phyloP scores from a whole-genome alignment of 1,284 basidiomycete genomes.

The Irpex rosettiformis region DNA sequence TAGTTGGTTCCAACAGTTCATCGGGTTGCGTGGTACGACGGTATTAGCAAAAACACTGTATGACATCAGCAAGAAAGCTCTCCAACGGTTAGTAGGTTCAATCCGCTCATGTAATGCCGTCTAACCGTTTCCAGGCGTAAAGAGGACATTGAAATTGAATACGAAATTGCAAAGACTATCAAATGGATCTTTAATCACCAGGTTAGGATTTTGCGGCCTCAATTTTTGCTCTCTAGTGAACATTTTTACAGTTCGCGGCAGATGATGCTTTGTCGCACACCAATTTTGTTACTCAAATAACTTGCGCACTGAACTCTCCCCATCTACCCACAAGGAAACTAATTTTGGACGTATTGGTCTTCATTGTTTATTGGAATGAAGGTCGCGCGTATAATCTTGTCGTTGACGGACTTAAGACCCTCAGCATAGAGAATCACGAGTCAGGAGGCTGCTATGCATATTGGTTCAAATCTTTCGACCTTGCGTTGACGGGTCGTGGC shows the following conservation, averaged over 20 bases:
- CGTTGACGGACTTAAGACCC: slow-evolving; percentile 58
- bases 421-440: slow-evolving; percentile 67
- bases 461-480: slow-evolving; percentile 88
- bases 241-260: slow-evolving; percentile 55
- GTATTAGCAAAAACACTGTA: slow-evolving; percentile 82
- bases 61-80: slow-evolving; percentile 69
- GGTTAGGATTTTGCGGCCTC: slow-evolving; percentile 37
- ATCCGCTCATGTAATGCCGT: background rate
- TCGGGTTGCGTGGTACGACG: slow-evolving; percentile 77
- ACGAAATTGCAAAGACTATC: slow-evolving; percentile 89
- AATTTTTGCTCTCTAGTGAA: background rate
- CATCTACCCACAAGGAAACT: slow-evolving; percentile 80
- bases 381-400: slow-evolving; percentile 53
- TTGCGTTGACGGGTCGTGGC: slow-evolving; percentile 79
- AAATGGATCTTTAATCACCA: slow-evolving; percentile 80
- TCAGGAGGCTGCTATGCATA: slow-evolving; percentile 67
- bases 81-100: slow-evolving; percentile 45
- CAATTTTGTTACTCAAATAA: slow-evolving; percentile 78
- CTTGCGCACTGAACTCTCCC: slow-evolving; percentile 82
- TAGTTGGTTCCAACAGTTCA: slow-evolving; percentile 84
- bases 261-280: slow-evolving; percentile 79
- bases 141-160: slow-evolving; percentile 74
- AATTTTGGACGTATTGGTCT: slow-evolving; percentile 75
- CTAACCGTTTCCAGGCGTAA: slow-evolving; percentile 44
- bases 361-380: slow-evolving; percentile 60